phyloP scores from a whole-genome alignment of 305 asterid species.

The Stenogyne calaminthoides region DNA sequence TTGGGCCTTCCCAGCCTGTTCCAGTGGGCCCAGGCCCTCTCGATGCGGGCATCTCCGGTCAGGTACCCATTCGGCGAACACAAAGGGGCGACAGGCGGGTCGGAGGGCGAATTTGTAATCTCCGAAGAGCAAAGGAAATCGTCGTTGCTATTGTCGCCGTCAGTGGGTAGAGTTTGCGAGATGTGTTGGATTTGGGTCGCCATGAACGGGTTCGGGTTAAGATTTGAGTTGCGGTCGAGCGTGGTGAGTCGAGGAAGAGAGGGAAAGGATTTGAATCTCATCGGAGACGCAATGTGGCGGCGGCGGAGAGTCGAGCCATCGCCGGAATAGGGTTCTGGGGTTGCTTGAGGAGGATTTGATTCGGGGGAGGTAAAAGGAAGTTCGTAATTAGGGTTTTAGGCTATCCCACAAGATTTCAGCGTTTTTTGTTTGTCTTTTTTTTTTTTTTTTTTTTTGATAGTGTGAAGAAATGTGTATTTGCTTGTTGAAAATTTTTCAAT shows the following conservation, averaged over 20 bases:
- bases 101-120: conserved; percentile 22
- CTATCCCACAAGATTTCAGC: not conserved
- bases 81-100: conserved; percentile 25
- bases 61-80: conserved; percentile 59
- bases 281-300: conserved; percentile 27
- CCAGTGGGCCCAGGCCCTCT: conserved; percentile 94
- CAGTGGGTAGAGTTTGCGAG: conserved; percentile 29
- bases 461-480: no score
- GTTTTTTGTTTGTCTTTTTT: no score
- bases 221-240: conserved; percentile 19
- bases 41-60: conserved; percentile 61
- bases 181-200: conserved; percentile 45
- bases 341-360: conserved; percentile 5
- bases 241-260: conserved; percentile 14
- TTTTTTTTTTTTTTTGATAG: no score
- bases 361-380: conserved; percentile 3
- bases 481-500: no score
- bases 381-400: conserved; percentile 23
- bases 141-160: conserved; percentile 36
- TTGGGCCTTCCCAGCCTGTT: conserved; percentile 69
- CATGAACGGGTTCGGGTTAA: conserved; percentile 41
- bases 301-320: conserved; percentile 33
- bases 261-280: conserved; percentile 39
- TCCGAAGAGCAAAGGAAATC: conserved; percentile 51
- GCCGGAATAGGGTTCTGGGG: conserved; percentile 31